Base-by-base conservation (phyloP, 75 land plant genomes). In the Isoetes taiwanensis region DNA sequence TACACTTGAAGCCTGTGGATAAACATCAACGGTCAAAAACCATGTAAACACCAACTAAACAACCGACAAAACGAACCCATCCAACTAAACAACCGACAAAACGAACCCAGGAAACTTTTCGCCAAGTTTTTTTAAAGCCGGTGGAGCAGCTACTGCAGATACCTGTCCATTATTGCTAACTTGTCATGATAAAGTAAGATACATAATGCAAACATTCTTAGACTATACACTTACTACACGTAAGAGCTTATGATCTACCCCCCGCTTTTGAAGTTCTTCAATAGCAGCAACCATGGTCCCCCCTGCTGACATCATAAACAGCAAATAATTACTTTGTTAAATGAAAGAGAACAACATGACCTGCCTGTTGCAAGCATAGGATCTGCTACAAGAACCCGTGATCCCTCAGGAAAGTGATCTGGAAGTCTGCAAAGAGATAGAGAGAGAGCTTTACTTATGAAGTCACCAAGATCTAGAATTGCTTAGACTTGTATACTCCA, bases 281-380 rank as follows among this genome's bases (percentile, higher is more conserved):
- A 94, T 43, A 5, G 99, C 82, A 34, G 96, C 84, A 65, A 94
- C 82, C 21, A 94, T 80, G 41, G 99, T 94, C 30, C 90, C 91
- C 53, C 99, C 99, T 94, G 70, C 64, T 43, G 24, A 34, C 59
- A 35, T 25, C 34, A 24, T 0, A 34, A 5, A 5, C 0, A 23
- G 34, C 1, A 17, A 11, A 30, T 28, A 19, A 28, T 48, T 48
- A 19, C 28, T 14, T 21, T 20, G 28, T 37, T 29, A 41, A 0
- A 24, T 9, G 39, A 23, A 24, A 20, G 32, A 32, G 41, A 55
- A 35, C 1, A 28, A 16, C 8, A 12, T n/a, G 8, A 28, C 16
- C 21, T 52, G 88, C 99, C 99, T 60, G 99, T 94, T 69, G 99
- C 99, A 30, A 94, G 84, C 99, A 94, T 89, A 28, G 99, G 99